Percentiles rank a stretch among this genome's conserved stretches.
Evolutionary conservation across 257 asterid species (phyloP).

Genomic region (Craterostigma plantagineum): DNA sequence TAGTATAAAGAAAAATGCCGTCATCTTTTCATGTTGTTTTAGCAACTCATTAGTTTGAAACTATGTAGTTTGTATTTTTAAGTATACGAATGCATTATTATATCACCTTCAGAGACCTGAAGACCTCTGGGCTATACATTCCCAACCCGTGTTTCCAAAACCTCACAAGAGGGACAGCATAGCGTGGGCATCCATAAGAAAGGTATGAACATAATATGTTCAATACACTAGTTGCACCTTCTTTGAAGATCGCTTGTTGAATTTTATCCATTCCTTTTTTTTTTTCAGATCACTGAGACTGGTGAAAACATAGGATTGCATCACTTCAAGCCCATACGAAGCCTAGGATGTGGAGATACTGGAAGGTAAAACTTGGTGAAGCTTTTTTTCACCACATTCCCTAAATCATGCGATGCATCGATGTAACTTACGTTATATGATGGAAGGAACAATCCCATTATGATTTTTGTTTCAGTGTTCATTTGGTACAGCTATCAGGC

Average conservation of each 20-base stretch:
- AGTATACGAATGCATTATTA: no score
- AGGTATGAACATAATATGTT: constrained; percentile 25
- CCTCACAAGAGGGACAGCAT: constrained; percentile 59
- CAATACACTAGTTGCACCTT: no score
- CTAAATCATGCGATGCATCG: no score
- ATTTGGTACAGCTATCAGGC: constrained; percentile 84
- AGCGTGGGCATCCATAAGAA: constrained; percentile 63
- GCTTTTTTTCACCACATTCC: not conserved
- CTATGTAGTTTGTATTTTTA: no score
- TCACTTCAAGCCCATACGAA: constrained; percentile 82
- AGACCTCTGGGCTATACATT: constrained; percentile 82
- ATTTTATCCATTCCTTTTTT: constrained; percentile 1
- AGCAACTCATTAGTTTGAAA: no score
- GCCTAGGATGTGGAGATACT: constrained; percentile 98
- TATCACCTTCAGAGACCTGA: constrained; percentile 55
- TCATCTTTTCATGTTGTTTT: no score
- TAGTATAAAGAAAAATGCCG: no score
- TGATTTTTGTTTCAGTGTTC: constrained; percentile 41
- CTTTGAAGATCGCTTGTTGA: no score
- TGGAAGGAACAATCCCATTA: not conserved
- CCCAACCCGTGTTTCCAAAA: constrained; percentile 62
- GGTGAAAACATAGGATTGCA: constrained; percentile 69
- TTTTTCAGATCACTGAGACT: constrained; percentile 41
- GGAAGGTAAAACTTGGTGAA: constrained; percentile 43
- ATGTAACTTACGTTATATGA: no score